phyloP scores from a whole-genome alignment of 1,139 yeast species.

The Pneumocystis oryctolagi region DNA sequence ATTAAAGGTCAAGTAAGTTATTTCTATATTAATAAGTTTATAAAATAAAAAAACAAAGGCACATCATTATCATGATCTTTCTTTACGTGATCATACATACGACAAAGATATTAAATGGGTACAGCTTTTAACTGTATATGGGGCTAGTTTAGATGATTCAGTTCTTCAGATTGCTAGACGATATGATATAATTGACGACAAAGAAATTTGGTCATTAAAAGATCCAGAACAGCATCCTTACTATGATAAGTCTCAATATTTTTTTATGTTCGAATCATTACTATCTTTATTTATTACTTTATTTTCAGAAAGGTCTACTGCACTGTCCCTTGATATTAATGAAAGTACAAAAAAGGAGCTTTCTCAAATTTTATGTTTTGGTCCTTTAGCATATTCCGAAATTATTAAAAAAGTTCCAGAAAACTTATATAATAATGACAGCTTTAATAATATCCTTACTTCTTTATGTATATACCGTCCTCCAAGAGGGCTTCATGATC shows the following conservation, averaged over 20 bases:
- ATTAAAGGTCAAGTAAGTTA: slow-evolving; percentile 43
- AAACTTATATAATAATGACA: slow-evolving; percentile 52
- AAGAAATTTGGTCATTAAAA: background rate
- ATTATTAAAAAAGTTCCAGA: slow-evolving; percentile 61
- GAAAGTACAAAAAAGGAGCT: slow-evolving; percentile 51
- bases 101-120: slow-evolving; percentile 36
- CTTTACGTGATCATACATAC: slow-evolving; percentile 49
- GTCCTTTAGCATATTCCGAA: slow-evolving; percentile 56
- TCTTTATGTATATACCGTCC: slow-evolving; percentile 47
- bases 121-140: slow-evolving; percentile 49
- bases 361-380: slow-evolving; percentile 64
- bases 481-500: slow-evolving; percentile 49
- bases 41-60: slow-evolving; percentile 20
- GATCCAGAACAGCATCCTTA: background rate
- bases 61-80: slow-evolving; percentile 65
- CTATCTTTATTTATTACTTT: slow-evolving; percentile 53
- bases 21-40: background rate
- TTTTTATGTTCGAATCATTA: slow-evolving; percentile 70
- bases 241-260: background rate
- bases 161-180: slow-evolving; percentile 20
- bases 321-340: slow-evolving; percentile 37
- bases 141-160: slow-evolving; percentile 45
- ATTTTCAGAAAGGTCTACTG: slow-evolving; percentile 50
- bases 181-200: slow-evolving; percentile 1
- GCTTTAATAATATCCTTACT: slow-evolving; percentile 52